phyloP scores from a whole-genome alignment of 345 rosid genomes.

The Camelina hispida region DNA sequence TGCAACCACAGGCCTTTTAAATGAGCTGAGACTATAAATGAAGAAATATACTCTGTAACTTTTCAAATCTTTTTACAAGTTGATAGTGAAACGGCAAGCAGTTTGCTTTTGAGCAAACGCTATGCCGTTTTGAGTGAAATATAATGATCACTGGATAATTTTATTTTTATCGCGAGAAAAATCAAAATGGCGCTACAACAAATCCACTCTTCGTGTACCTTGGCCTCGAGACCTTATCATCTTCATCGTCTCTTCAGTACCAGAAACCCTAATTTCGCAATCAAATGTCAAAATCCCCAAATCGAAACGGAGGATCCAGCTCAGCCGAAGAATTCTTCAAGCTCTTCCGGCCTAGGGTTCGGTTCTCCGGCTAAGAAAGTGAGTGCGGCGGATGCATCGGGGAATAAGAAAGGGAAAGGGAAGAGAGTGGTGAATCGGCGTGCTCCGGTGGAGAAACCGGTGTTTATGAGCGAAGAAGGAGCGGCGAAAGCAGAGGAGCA shows the following conservation, averaged over 20 bases:
- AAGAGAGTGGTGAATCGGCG: conserved; percentile 66
- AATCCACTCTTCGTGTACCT: conserved; percentile 47
- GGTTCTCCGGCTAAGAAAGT: conserved; percentile 55
- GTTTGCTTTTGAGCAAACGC: not conserved
- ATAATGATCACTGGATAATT: not conserved
- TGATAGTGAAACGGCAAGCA: not conserved
- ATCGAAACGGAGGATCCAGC: conserved; percentile 51
- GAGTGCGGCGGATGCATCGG: not conserved
- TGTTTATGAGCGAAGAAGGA: conserved; percentile 53
- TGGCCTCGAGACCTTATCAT: conserved; percentile 44
- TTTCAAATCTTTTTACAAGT: not conserved
- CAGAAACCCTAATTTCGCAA: conserved; percentile 45
- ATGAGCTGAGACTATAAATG: conserved; percentile 50
- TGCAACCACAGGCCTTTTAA: conserved; percentile 56
- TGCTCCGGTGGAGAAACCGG: conserved; percentile 71
- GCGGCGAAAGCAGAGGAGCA: conserved; percentile 64
- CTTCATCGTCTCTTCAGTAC: conserved; percentile 35
- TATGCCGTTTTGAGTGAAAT: not conserved
- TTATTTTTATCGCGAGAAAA: conserved; percentile 21
- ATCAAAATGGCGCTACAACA: conserved; percentile 78
- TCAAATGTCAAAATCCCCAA: conserved; percentile 54
- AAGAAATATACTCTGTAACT: not conserved
- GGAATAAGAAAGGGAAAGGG: conserved; percentile 49
- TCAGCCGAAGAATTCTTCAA: conserved; percentile 55
- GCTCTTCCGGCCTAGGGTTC: conserved; percentile 62